Conservation (phyloP, 2,329 filamentous ascomycete species). For the Pseudogymnoascus sp. region DNA sequence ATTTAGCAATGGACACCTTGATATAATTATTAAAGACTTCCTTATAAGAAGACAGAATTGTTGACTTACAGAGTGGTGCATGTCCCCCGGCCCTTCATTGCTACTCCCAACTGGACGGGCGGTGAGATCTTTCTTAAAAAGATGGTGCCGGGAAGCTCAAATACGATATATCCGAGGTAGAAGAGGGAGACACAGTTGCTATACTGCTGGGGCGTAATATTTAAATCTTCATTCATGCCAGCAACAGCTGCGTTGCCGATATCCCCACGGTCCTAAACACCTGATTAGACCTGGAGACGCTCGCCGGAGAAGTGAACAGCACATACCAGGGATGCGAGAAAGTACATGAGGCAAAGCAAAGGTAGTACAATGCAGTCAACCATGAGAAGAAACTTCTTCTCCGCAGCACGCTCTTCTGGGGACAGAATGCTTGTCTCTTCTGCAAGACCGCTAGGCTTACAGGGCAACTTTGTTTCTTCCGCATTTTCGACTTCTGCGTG, state of each 20-base stretch:
- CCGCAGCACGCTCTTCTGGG: neutral
- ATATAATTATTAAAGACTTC: neutral
- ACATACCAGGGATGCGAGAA: constrained; percentile 13
- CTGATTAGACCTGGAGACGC: neutral
- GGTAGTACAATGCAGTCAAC: constrained; percentile 11
- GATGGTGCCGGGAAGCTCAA: constrained; percentile 9
- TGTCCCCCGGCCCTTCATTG: constrained; percentile 15
- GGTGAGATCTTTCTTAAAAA: constrained; percentile 14
- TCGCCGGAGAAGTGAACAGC: neutral
- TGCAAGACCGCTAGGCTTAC: too few species aligned
- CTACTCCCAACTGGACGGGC: constrained; percentile 8
- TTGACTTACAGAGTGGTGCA: constrained; percentile 11
- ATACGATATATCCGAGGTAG: constrained; percentile 14
- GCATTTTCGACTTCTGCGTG: constrained; percentile 4
- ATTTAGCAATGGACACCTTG: constrained; percentile 10
- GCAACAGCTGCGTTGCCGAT: constrained; percentile 17
- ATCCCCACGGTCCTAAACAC: constrained; percentile 8
- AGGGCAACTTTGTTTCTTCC: too few species aligned
- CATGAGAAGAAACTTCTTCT: constrained; percentile 12
- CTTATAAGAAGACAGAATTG: neutral
- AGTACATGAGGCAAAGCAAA: constrained; percentile 10
- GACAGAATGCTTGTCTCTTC: too few species aligned
- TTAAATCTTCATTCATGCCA: constrained; percentile 15
- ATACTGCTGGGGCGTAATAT: constrained; percentile 10
- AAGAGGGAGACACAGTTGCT: constrained; percentile 13